A percentile compares a stretch with the other conserved stretches of the same genome.
These are phyloP conservation scores for Astrothelium subdiscretum DNA, from an alignment of 495 filamentous ascomycete species.

Conservation along the genomic window DNA sequence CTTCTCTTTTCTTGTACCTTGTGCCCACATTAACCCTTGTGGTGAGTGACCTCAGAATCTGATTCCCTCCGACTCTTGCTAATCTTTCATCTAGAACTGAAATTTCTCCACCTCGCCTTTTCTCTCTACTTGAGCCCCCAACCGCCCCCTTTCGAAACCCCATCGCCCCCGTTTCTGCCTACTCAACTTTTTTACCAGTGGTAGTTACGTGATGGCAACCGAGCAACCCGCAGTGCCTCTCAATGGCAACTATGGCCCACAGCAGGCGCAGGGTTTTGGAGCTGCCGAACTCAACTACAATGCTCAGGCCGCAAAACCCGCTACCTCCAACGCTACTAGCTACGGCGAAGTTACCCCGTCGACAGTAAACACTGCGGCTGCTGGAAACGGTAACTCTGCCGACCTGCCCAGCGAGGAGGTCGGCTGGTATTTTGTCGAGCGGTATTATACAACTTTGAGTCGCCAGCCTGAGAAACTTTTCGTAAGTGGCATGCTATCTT, in stretches of 20 bases:
- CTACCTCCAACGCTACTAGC: constrained; percentile 4
- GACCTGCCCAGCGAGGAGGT: constrained; percentile 67
- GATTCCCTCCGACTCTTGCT: background rate
- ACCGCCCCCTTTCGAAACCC: background rate
- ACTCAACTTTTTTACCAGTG: background rate
- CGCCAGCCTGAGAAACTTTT: constrained; percentile 86
- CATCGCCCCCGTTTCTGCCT: background rate
- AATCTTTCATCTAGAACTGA: background rate
- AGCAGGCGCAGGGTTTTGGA: constrained; percentile 22
- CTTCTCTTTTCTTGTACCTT: background rate
- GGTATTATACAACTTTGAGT: constrained; percentile 96
- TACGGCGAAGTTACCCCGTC: constrained; percentile 11
- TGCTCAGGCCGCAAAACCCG: constrained; percentile 11
- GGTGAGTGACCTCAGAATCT: background rate
- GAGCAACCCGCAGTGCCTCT: constrained; percentile 26
- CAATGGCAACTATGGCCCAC: constrained; percentile 32
- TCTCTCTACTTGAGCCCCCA: background rate
- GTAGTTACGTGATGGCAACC: constrained; percentile 23
- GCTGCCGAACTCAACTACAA: constrained; percentile 16
- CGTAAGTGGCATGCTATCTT: constrained; percentile 38
- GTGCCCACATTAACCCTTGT: background rate
- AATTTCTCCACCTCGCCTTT: background rate
- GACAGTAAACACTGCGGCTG: constrained; percentile 6
- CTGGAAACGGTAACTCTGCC: constrained; percentile 7
- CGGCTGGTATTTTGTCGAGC: constrained; percentile 98